These are phyloP conservation scores for Xylariaceae sp. DNA, from an alignment of 2,329 filamentous ascomycete genomes.

Conservation along the genomic window DNA sequence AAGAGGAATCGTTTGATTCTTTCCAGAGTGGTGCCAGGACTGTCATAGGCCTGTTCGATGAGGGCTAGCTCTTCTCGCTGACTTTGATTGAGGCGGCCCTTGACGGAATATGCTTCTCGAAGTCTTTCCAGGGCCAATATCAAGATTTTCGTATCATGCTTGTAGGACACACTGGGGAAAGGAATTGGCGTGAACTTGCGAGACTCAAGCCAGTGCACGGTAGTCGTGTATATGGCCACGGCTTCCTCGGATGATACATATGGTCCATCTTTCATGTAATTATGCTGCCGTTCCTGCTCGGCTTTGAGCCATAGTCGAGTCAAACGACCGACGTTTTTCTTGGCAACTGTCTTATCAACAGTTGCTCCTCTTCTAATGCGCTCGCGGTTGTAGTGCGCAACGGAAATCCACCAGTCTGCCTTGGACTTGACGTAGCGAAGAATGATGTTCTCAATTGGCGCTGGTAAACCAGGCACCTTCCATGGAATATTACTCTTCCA, in stretches of 20 bases:
- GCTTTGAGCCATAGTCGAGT: constrained; percentile 96
- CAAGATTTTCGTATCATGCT: constrained; percentile 98
- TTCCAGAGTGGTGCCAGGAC: constrained; percentile 90
- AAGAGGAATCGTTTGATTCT: constrained; percentile 96
- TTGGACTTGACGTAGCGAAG: constrained; percentile 98
- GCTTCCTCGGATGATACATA: constrained; percentile 98
- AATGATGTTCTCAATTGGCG: constrained; percentile 98
- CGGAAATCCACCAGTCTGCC: constrained; percentile 99
- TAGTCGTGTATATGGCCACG: constrained; percentile 97
- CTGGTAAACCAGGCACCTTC: constrained; percentile 95
- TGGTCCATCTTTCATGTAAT: constrained; percentile 98
- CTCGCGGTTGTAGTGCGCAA: constrained; percentile 97
- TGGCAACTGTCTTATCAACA: constrained; percentile 97
- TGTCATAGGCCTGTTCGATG: constrained; percentile 98
- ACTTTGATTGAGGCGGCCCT: constrained; percentile 93
- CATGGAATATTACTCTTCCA: constrained; percentile 99
- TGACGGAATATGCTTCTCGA: constrained; percentile 94
- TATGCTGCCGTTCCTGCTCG: constrained; percentile 97
- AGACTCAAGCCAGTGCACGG: constrained; percentile 97
- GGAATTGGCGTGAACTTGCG: constrained; percentile 98
- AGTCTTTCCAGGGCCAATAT: constrained; percentile 91
- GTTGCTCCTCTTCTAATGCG: constrained; percentile 94
- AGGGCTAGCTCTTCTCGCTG: constrained; percentile 94
- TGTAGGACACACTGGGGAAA: constrained; percentile 98
- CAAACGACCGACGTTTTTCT: constrained; percentile 95